A percentile compares a stretch with the other conserved stretches of the same genome.
phyloP scores from a whole-genome alignment of 208 protist species.

The Wallacemonas sp. region DNA sequence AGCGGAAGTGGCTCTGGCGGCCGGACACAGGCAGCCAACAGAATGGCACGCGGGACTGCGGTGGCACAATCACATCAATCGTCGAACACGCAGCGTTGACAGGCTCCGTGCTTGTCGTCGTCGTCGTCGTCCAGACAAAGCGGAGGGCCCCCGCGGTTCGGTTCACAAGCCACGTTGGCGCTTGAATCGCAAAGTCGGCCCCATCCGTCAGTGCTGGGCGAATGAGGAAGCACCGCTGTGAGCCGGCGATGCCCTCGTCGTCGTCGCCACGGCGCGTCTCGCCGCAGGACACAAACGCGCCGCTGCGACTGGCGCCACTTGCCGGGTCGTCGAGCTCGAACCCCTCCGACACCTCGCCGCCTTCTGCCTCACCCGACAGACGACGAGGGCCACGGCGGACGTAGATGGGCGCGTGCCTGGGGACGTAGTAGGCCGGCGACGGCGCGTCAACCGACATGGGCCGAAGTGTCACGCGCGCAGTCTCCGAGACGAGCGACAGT shows the following conservation, averaged over 20 bases:
- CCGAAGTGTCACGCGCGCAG: not conserved
- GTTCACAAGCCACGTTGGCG: slow-evolving; percentile 9
- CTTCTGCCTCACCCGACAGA: no score
- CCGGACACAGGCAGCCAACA: slow-evolving; percentile 1
- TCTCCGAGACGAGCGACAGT: not conserved
- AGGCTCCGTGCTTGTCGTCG: not conserved
- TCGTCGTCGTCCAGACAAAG: slow-evolving; percentile 6
- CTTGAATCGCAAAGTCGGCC: slow-evolving; percentile 5
- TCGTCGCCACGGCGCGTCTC: slow-evolving; percentile 23
- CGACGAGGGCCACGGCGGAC: slow-evolving; percentile 17
- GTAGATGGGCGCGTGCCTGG: slow-evolving; percentile 44
- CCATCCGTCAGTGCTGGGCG: not conserved
- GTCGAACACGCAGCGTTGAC: not conserved
- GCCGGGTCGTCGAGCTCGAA: slow-evolving; percentile 36
- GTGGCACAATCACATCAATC: not conserved
- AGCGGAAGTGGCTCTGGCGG: slow-evolving; percentile 6
- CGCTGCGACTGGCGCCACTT: slow-evolving; percentile 35
- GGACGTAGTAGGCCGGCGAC: slow-evolving; percentile 39
- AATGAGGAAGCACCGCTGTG: slow-evolving; percentile 2
- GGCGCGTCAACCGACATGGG: not conserved
- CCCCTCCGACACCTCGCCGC: not conserved
- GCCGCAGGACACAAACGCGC: slow-evolving; percentile 33
- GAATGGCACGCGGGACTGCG: not conserved
- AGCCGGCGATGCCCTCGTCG: not conserved
- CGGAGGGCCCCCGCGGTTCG: not conserved